Evolutionary conservation across 1,284 basidiomycete species (phyloP).

Genomic region (Kalmanozyma brasiliensis): DNA sequence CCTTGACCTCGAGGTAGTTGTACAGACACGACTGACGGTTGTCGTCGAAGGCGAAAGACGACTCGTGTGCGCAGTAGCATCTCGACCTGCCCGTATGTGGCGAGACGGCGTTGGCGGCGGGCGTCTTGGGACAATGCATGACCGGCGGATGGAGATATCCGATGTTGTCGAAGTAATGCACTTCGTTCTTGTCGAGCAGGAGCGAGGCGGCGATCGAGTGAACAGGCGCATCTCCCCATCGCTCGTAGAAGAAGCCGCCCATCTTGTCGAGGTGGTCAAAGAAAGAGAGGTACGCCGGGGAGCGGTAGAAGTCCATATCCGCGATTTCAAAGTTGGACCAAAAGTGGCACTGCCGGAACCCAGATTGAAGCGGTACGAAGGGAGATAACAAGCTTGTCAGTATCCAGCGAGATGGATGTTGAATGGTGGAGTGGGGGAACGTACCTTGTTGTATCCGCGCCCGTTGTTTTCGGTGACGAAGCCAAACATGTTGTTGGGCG

Average conservation of each 20-base stretch:
- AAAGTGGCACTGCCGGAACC: conserved; percentile 76
- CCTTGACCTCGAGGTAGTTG: conserved; percentile 31
- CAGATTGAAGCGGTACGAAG: neutral
- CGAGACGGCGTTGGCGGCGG: conserved; percentile 9
- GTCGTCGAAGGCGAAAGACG: conserved; percentile 41
- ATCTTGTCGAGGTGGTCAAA: conserved; percentile 80
- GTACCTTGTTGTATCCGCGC: conserved; percentile 71
- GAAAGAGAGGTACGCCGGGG: conserved; percentile 79
- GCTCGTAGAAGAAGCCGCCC: conserved; percentile 74
- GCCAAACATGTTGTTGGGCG: conserved; percentile 77
- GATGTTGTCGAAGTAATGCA: conserved; percentile 62
- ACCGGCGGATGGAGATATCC: conserved; percentile 62
- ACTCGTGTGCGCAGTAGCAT: conserved; percentile 44
- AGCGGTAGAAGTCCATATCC: conserved; percentile 78
- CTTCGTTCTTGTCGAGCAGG: conserved; percentile 52
- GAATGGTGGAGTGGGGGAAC: neutral
- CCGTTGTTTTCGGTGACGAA: conserved; percentile 81
- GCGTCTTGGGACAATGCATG: conserved; percentile 54
- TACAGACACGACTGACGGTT: conserved; percentile 21
- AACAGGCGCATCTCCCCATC: conserved; percentile 84
- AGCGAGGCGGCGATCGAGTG: conserved; percentile 65
- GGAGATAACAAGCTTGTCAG: neutral
- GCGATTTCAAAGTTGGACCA: conserved; percentile 77
- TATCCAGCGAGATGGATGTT: neutral
- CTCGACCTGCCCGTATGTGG: conserved; percentile 26